These are phyloP conservation scores for Penicillium desertorum DNA, from an alignment of 495 filamentous ascomycete genomes.

Conservation along the genomic window DNA sequence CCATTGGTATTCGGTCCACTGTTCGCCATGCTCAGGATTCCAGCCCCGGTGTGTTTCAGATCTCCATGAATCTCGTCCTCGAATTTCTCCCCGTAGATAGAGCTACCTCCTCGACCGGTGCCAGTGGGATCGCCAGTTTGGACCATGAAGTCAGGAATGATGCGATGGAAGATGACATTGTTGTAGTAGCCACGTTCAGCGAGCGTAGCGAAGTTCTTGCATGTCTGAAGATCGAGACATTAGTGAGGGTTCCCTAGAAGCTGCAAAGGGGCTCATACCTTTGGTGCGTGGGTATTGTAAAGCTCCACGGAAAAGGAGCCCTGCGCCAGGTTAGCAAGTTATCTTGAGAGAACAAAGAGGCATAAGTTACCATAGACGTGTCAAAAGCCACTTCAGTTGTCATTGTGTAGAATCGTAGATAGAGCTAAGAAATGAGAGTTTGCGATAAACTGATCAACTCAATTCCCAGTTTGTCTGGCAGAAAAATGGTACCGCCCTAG, in stretches of 20 bases:
- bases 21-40: constrained; percentile 94
- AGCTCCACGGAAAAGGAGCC: constrained; percentile 86
- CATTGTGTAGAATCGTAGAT: constrained; percentile 50
- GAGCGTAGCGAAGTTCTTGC: constrained; percentile 83
- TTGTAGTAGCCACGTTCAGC: constrained; percentile 84
- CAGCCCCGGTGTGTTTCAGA: constrained; percentile 92
- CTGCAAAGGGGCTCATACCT: constrained; percentile 38
- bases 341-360: background rate
- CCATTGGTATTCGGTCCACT: constrained; percentile 93
- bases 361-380: constrained; percentile 67
- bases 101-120: constrained; percentile 85
- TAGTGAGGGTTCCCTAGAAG: constrained; percentile 3
- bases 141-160: constrained; percentile 96
- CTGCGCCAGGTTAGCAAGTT: constrained; percentile 42
- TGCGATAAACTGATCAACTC: constrained; percentile 7
- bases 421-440: constrained; percentile 9
- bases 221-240: constrained; percentile 56
- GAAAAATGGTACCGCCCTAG: background rate
- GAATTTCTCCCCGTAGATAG: constrained; percentile 93
- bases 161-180: constrained; percentile 81
- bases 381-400: constrained; percentile 73
- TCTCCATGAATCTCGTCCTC: constrained; percentile 80
- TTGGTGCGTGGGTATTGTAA: constrained; percentile 77
- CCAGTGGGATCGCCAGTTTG: constrained; percentile 96
- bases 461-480: constrained; percentile 2